Conservation (phyloP, 768 basidiomycete species). For the Tricholoma sp. region DNA sequence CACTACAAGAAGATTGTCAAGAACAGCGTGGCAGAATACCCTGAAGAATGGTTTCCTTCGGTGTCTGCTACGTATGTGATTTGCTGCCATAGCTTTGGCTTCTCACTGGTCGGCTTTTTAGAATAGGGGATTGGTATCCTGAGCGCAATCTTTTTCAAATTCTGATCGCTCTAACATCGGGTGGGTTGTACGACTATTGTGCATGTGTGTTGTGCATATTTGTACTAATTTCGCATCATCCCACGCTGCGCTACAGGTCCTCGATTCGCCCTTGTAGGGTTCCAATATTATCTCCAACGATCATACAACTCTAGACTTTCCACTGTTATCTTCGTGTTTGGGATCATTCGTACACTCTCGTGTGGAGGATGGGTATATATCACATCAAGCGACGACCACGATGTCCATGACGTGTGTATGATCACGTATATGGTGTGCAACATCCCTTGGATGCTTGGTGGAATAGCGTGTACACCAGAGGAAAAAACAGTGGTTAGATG, state of each 20-base stretch:
- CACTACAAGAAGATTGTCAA: slow-evolving; percentile 84
- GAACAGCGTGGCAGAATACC: slow-evolving; percentile 78
- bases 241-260: slow-evolving; percentile 44
- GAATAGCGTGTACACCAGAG: slow-evolving; percentile 49
- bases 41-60: slow-evolving; percentile 88
- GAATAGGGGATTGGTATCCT: slow-evolving; percentile 89
- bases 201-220: too few species aligned
- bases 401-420: slow-evolving; percentile 85
- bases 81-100: neutral
- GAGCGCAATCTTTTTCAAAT: slow-evolving; percentile 84
- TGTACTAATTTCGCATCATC: neutral
- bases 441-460: slow-evolving; percentile 85
- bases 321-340: slow-evolving; percentile 50
- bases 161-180: slow-evolving; percentile 81
- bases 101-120: slow-evolving; percentile 22
- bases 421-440: slow-evolving; percentile 80
- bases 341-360: slow-evolving; percentile 67
- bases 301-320: slow-evolving; percentile 38
- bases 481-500: slow-evolving; percentile 34
- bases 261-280: slow-evolving; percentile 59
- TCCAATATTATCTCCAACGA: slow-evolving; percentile 59
- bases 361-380: slow-evolving; percentile 94
- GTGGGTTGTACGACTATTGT: slow-evolving; percentile 30
- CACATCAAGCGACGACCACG: slow-evolving; percentile 80
- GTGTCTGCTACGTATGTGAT: slow-evolving; percentile 73